Base-by-base conservation (phyloP, 345 rosid species). In the Eucalyptus grandis region DNA sequence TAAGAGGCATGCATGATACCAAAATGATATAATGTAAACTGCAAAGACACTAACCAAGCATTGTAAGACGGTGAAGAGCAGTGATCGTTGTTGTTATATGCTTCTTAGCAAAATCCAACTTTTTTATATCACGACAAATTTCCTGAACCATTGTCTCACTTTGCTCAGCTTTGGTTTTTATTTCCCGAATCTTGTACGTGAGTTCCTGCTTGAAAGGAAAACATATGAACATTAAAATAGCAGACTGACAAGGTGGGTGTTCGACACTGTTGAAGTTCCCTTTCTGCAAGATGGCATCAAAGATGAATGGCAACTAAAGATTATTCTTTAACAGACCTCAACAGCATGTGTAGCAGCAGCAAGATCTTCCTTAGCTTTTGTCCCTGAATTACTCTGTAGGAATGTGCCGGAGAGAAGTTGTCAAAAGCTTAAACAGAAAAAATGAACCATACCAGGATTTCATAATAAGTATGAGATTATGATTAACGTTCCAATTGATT, bases 111-210 rank as follows among this genome's bases (percentile, higher is more conserved):
- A 97, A 98, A 93, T 98, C 99, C 93, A 98, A 93, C 94, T 98
- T 98, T 93, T 98, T 98, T 90, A 97, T 98, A 93, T 98, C 99
- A 87, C 99, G 97, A 86, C 99, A 98, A 90, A 98, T 98, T 92
- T 98, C 99, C 93, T 97, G 98, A 86, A 98, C 99, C 99, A 98
- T 97, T 26, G 98, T 94, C 93, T 98, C 99, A 94, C 99, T 98
- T 91, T 98, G 99, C 93, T 95, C 99, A 49, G 99, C 99, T 93
- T 98, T 98, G 92, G 98, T 95, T 93, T 98, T 98, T 92, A 98
- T 98, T 94, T 98, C 99, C 88, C 95, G 98, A 89, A 98, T 95
- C 92, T 96, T 98, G 92, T 94, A 92, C 94, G 94, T 97, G 89
- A 98, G 98, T 88, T 98, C 99, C 99, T 98, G 94, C 49, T 54